Base-by-base conservation (phyloP, 2,329 filamentous ascomycete genomes). In the Alternaria alternata region DNA sequence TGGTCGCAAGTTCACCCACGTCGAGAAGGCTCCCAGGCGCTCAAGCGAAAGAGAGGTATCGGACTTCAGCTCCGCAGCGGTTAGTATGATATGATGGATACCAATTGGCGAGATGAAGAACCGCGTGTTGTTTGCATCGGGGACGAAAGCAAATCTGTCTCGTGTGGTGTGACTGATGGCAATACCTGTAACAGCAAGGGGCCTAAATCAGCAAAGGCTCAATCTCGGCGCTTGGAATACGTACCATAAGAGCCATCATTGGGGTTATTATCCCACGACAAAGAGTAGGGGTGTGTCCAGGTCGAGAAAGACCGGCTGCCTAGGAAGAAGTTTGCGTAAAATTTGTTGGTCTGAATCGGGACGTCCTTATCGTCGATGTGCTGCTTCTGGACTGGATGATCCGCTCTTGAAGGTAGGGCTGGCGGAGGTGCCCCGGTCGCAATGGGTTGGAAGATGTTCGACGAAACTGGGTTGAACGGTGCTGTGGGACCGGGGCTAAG, bases 101-200 rank as follows among this genome's bases (percentile, higher is more conserved):
- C 92, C 92, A 53, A 95, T 82, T 0, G 95, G 94, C 68, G 92
- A 94, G 72, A 92, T 86, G 72, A 91, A 98, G 76, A 90, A 97
- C 28, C 85, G 80, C 61, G 84, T 83, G 5, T 84, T 66, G 18
- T 67, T 34, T 2, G 43, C 30, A 41, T 62, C 39, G 20, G 70
- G 64, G 14, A 66, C 76, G 56, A 70, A 78, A 0, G 90, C 89
- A 54, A 90, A 82, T 75, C 94, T 88, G 46, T 81, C 81, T 1
- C 86, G 81, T 54, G 94, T 90, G 5, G 90, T 85, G 71, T 97
- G 94, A 11, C 90, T 90, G 53, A 96, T 85, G 1, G 88, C 82
- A 79, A 98, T 84, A 7, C 58, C 58, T 61, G n/a, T 8, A 26
- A 41, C n/a, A 20, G 18, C 38, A 7, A 18, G 55, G 32, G n/a